Conservation (phyloP, 208 protist genomes). For the Kentomonas sorsogonicus region DNA sequence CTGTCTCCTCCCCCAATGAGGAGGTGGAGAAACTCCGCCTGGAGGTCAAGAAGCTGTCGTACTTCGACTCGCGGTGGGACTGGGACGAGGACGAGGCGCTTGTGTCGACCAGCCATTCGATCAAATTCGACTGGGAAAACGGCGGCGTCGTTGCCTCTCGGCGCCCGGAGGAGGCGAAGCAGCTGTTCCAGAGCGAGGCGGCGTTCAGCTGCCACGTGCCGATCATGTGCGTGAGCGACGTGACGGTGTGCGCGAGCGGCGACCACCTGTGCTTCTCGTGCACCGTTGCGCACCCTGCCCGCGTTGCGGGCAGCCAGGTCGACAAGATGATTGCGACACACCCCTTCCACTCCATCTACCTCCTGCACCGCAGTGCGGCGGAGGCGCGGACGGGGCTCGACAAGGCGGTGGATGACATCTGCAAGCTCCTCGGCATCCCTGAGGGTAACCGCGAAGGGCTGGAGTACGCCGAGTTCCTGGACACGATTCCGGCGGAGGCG, state of each 20-base stretch:
- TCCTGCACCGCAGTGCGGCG: constrained; percentile 19
- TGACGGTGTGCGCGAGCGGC: constrained; percentile 7
- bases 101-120: constrained; percentile 31
- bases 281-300: constrained; percentile 24
- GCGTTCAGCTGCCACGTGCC: constrained; percentile 30
- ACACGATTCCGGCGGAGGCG: constrained; percentile 21
- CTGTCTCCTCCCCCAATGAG: too few relatives aligned
- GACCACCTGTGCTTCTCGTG: constrained; percentile 28
- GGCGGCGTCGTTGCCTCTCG: constrained; percentile 23
- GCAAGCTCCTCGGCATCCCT: constrained; percentile 21
- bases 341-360: constrained; percentile 27
- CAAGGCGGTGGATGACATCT: constrained; percentile 35
- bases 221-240: constrained; percentile 23
- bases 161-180: constrained; percentile 41
- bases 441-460: constrained; percentile 35
- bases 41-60: too few relatives aligned
- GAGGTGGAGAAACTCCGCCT: too few relatives aligned
- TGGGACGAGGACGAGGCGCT: too few relatives aligned
- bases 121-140: constrained; percentile 27
- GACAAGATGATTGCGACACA: constrained; percentile 22
- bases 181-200: constrained; percentile 22
- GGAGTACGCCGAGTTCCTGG: constrained; percentile 40
- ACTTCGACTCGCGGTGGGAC: too few relatives aligned
- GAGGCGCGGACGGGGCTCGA: constrained; percentile 38
- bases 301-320: constrained; percentile 18